Percentiles rank a stretch among this genome's conserved stretches.
These are phyloP conservation scores for Elaeagnus macrophylla DNA, from an alignment of 306 rosid genomes.

Conservation along the genomic window DNA sequence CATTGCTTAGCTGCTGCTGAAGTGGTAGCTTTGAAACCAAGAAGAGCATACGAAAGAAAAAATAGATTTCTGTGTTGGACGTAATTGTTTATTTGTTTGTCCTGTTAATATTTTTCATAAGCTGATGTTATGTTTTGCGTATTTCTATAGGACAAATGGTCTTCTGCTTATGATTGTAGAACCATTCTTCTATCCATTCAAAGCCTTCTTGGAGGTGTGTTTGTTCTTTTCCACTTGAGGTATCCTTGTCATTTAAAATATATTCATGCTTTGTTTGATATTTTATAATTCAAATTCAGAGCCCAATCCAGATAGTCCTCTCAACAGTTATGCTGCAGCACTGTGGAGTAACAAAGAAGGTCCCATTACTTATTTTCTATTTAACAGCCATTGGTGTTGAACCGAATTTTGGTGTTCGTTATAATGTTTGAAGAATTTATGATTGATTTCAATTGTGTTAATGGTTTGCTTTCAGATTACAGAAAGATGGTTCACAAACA, in stretches of 20 bases:
- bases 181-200: slow-evolving; percentile 92
- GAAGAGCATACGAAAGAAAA: not conserved
- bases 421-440: too few species aligned
- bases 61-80: not conserved
- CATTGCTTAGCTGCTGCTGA: not conserved
- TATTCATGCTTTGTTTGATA: slow-evolving; percentile 16
- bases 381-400: not conserved
- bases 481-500: slow-evolving; percentile 81
- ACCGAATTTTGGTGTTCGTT: not conserved
- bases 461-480: slow-evolving; percentile 43
- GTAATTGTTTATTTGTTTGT: not conserved
- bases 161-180: slow-evolving; percentile 96
- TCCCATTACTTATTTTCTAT: not conserved
- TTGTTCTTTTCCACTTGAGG: slow-evolving; percentile 10
- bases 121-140: slow-evolving; percentile 7
- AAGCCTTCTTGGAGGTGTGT: slow-evolving; percentile 85
- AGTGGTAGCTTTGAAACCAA: not conserved
- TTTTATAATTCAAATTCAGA: slow-evolving; percentile 40
- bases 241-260: slow-evolving; percentile 14
- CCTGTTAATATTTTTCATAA: not conserved
- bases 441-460: too few species aligned
- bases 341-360: slow-evolving; percentile 87
- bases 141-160: slow-evolving; percentile 81
- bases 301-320: slow-evolving; percentile 92
- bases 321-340: slow-evolving; percentile 84